Conservation (phyloP, 1,284 basidiomycete species). For the Stygiomarasmius scandens region DNA sequence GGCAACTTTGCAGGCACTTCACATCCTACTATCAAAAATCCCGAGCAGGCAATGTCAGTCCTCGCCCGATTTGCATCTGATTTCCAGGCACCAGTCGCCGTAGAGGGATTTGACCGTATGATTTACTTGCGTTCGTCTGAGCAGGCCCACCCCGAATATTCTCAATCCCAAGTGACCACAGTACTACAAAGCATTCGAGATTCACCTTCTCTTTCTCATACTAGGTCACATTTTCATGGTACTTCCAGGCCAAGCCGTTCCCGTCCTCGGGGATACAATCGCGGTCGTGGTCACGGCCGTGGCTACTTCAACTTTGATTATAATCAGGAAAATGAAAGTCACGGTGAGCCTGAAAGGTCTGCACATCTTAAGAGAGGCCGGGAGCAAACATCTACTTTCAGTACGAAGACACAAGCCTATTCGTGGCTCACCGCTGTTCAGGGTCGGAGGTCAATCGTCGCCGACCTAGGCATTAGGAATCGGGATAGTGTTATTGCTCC, state of each 20-base stretch:
- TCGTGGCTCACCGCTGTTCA: neutral
- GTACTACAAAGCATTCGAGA: conserved; percentile 54
- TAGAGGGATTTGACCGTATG: conserved; percentile 66
- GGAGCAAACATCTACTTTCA: neutral
- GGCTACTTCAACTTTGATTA: neutral
- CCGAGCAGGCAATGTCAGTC: conserved; percentile 55
- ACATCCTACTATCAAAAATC: conserved; percentile 70
- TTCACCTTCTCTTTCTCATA: conserved; percentile 31
- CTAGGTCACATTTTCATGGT: conserved; percentile 13
- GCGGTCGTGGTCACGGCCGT: conserved; percentile 10
- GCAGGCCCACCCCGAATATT: conserved; percentile 42
- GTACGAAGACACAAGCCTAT: neutral
- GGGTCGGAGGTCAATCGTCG: neutral
- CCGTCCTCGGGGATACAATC: conserved; percentile 10
- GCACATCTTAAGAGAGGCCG: neutral
- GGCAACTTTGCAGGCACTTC: conserved; percentile 47
- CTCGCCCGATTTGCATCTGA: conserved; percentile 62
- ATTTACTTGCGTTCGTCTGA: conserved; percentile 55
- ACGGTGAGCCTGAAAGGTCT: neutral
- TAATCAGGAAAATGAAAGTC: neutral
- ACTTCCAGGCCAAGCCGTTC: conserved; percentile 5
- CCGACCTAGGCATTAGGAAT: neutral
- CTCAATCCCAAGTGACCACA: conserved; percentile 49
- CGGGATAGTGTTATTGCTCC: neutral
- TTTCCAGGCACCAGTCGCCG: conserved; percentile 51